Base-by-base conservation (phyloP, 495 filamentous ascomycete genomes). In the Delitschia confertaspora region DNA sequence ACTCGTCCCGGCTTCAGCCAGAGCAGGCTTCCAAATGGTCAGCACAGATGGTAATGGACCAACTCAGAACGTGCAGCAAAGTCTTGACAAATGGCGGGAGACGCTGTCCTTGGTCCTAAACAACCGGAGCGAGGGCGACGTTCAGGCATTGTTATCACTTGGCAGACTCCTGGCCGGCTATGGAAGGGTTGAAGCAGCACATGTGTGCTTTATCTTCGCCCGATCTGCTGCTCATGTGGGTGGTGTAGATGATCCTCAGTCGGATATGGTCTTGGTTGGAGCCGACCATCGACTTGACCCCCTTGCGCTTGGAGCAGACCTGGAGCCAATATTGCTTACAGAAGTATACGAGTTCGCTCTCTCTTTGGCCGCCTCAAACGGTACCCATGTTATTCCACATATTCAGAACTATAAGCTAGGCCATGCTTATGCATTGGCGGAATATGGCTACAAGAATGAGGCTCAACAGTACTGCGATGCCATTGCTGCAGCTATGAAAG, bases 261-360 rank as follows among this genome's bases (percentile, higher is more conserved):
- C 80, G 2, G 76, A 79, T 49, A 80, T 95, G 51, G 79, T 84
- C 6, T 74, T 99, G 6, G 69, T 99, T 23, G 91, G 93, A 6
- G 80, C 75, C 10, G 84, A 95, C 58, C 85, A 88, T 58, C 67
- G 73, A 23, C 71, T 68, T 17, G 74, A 79, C 33, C 72, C 78
- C 24, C 69, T 76, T 35, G 71, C 79, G 24, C 75, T 84, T 46
- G 72, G 80, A 18, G 77, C 73, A 38, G 86, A 96, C 57, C 69
- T 88, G 37, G 88, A 96, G 58, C 71, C 84, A 7, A 74, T 95
- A 20, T 66, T 94, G 24, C 75, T 96, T 26, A 95, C 83, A 38
- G 93, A 99, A 63, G 76, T 91, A 2, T 95, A 91, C 58, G 93
- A 99, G 55, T 93, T 81, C 60, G 85, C 80, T 6, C 72, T 82